These are phyloP conservation scores for Dothistroma pini DNA, from an alignment of 2,329 filamentous ascomycete species.

Conservation along the genomic window DNA sequence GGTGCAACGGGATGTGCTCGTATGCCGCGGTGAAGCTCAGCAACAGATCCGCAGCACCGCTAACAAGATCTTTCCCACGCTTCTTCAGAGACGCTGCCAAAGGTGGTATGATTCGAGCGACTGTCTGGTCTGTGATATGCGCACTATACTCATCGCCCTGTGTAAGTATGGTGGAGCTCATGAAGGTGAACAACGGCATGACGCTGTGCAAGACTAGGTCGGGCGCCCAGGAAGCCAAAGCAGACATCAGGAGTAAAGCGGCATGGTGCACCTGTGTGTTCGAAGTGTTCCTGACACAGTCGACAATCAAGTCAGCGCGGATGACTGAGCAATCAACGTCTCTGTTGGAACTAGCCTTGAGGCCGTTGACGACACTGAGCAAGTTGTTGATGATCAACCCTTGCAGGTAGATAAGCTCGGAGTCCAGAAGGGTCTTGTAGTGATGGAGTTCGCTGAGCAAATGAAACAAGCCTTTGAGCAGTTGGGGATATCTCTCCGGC, in stretches of 20 bases:
- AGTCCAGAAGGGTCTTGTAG: constrained; percentile 74
- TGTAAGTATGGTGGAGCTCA: constrained; percentile 84
- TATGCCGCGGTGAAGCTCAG: constrained; percentile 95
- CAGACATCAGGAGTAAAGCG: constrained; percentile 81
- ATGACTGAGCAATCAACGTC: constrained; percentile 73
- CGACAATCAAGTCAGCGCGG: constrained; percentile 85
- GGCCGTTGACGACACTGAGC: constrained; percentile 75
- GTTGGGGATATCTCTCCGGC: constrained; percentile 68
- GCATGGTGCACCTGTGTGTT: constrained; percentile 93
- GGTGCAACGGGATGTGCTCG: constrained; percentile 88
- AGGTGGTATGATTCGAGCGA: constrained; percentile 89
- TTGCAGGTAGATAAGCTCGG: constrained; percentile 86
- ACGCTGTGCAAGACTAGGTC: constrained; percentile 93
- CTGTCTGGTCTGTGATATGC: constrained; percentile 89
- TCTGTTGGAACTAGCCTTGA: constrained; percentile 49
- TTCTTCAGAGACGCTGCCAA: constrained; percentile 80
- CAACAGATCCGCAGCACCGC: constrained; percentile 83
- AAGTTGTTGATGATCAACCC: constrained; percentile 78
- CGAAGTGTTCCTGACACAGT: constrained; percentile 86
- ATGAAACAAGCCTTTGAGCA: constrained; percentile 77
- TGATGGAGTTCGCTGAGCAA: constrained; percentile 83
- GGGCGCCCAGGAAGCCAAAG: constrained; percentile 79
- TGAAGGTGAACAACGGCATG: constrained; percentile 99
- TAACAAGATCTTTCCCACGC: constrained; percentile 70
- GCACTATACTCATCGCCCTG: constrained; percentile 97